These are phyloP conservation scores for Astrothelium macrocarpum DNA, from an alignment of 495 filamentous ascomycete genomes.

Conservation along the genomic window DNA sequence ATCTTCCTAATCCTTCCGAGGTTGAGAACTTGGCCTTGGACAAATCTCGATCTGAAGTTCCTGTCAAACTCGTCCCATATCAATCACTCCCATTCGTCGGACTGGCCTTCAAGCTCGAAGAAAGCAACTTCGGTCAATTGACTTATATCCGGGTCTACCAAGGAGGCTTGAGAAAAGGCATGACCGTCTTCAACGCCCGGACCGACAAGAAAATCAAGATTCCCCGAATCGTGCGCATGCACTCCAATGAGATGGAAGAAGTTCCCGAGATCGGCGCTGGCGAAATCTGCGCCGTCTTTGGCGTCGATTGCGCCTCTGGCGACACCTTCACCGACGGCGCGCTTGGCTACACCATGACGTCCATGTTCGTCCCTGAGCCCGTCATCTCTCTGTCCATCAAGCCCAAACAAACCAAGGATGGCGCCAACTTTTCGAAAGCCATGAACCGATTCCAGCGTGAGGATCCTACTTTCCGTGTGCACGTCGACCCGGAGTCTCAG, in stretches of 20 bases:
- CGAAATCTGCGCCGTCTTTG: slow-evolving; percentile 98
- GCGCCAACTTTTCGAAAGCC: slow-evolving; percentile 92
- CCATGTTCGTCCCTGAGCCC: slow-evolving; percentile 97
- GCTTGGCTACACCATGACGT: slow-evolving; percentile 91
- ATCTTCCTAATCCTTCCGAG: slow-evolving; percentile 85
- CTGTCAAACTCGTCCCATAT: slow-evolving; percentile 82
- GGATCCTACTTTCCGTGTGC: slow-evolving; percentile 94
- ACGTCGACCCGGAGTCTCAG: slow-evolving; percentile 78
- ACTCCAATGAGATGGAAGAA: slow-evolving; percentile 99
- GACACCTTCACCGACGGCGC: slow-evolving; percentile 96
- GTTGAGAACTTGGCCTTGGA: slow-evolving; percentile 88
- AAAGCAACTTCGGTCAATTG: slow-evolving; percentile 96
- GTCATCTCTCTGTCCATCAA: slow-evolving; percentile 97
- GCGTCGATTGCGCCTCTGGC: slow-evolving; percentile 94
- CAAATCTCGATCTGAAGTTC: slow-evolving; percentile 61
- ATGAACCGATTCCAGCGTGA: slow-evolving; percentile 99
- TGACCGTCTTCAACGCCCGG: slow-evolving; percentile 86
- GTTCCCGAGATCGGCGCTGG: slow-evolving; percentile 83
- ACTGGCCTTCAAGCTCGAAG: slow-evolving; percentile 96
- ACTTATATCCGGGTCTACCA: slow-evolving; percentile 99
- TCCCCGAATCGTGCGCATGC: slow-evolving; percentile 97
- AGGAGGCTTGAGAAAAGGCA: slow-evolving; percentile 76
- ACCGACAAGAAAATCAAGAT: slow-evolving; percentile 94
- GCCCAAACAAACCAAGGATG: slow-evolving; percentile 88
- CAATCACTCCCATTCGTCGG: slow-evolving; percentile 90